A percentile compares a stretch with the other conserved stretches of the same genome.
These are phyloP conservation scores for Trichoderma atrobrunneum DNA, from an alignment of 2,329 filamentous ascomycete species.

Conservation along the genomic window DNA sequence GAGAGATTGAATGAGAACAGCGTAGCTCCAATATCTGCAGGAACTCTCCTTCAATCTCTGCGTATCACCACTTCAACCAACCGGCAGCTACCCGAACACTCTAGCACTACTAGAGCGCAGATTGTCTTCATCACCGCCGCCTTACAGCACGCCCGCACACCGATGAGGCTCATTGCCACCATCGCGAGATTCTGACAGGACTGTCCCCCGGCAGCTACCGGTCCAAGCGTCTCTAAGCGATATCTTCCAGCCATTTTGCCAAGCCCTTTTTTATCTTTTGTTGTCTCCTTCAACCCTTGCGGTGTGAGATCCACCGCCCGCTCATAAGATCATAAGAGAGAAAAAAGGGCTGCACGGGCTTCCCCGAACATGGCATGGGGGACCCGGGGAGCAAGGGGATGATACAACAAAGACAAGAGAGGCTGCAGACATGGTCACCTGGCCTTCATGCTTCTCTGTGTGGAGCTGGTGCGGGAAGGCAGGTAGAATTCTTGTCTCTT, in stretches of 20 bases:
- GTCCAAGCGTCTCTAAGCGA: conserved; percentile 5
- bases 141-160: not conserved
- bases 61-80: not conserved
- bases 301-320: conserved; percentile 2
- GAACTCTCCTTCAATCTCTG: not conserved
- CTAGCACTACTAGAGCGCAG: not conserved
- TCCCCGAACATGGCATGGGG: not conserved
- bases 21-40: not conserved
- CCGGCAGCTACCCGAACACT: not conserved
- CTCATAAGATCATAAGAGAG: not conserved
- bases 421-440: conserved; percentile 7
- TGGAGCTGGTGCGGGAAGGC: conserved; percentile 2
- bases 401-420: not conserved
- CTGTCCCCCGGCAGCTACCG: not conserved
- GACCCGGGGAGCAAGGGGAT: not conserved
- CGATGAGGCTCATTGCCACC: not conserved
- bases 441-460: conserved; percentile 6
- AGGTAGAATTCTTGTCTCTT: not conserved
- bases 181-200: conserved; percentile 1
- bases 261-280: not conserved
- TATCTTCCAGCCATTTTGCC: conserved; percentile 11
- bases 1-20: not conserved
- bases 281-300: not conserved
- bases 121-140: not conserved
- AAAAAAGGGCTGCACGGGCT: not conserved